Conservation (phyloP, 768 basidiomycete species). For the Boletus reticulatus region DNA sequence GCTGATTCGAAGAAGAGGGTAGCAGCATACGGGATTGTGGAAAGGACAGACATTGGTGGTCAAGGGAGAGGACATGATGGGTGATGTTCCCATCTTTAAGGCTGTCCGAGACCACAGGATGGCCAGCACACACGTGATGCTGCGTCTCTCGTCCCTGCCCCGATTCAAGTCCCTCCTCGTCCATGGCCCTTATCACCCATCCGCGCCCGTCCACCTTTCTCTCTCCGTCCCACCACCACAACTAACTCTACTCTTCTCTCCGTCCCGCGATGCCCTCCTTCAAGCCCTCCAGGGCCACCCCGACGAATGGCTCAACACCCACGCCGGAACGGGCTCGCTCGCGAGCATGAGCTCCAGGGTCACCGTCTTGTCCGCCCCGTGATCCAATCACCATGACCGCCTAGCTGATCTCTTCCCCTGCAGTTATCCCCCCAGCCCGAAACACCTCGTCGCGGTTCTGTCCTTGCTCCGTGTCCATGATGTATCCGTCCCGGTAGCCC, state of each 20-base stretch:
- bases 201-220: slow-evolving; percentile 68
- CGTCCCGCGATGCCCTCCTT: slow-evolving; percentile 46
- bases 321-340: slow-evolving; percentile 39
- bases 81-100: slow-evolving; percentile 3
- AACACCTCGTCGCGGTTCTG: slow-evolving; percentile 53
- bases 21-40: slow-evolving; percentile 11
- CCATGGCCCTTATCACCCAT: slow-evolving; percentile 59
- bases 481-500: slow-evolving; percentile 20
- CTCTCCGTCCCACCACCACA: slow-evolving; percentile 43
- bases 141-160: slow-evolving; percentile 50
- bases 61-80: background rate
- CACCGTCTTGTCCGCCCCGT: slow-evolving; percentile 52
- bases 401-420: slow-evolving; percentile 7
- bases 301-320: slow-evolving; percentile 42
- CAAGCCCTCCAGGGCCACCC: slow-evolving; percentile 43
- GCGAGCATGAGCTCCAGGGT: slow-evolving; percentile 41
- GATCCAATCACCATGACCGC: slow-evolving; percentile 1
- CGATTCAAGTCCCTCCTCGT: slow-evolving; percentile 57
- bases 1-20: slow-evolving; percentile 25
- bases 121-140: slow-evolving; percentile 22
- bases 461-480: slow-evolving; percentile 43
- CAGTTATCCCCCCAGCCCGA: slow-evolving; percentile 64
- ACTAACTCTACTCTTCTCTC: slow-evolving; percentile 48
- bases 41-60: slow-evolving; percentile 13
- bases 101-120: slow-evolving; percentile 19